These are phyloP conservation scores for Metarhizium sp. DNA, from an alignment of 2,329 filamentous ascomycete species.

Conservation along the genomic window DNA sequence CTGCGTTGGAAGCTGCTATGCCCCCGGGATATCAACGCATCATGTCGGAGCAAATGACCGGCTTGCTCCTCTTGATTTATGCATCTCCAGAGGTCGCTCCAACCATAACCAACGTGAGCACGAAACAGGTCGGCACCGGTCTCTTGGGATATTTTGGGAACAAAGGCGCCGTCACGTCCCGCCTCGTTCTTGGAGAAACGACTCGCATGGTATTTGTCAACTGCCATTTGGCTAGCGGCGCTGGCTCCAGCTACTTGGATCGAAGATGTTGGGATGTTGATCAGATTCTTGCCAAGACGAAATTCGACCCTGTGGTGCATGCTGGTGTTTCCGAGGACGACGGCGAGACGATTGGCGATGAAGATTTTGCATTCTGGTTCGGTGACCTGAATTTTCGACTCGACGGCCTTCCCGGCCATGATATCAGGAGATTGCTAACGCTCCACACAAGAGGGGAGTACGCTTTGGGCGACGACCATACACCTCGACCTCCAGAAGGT, in stretches of 20 bases:
- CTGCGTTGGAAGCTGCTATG: slow-evolving; percentile 61
- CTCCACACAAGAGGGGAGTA: slow-evolving; percentile 77
- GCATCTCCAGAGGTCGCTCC: slow-evolving; percentile 67
- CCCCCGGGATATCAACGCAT: slow-evolving; percentile 70
- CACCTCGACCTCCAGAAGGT: slow-evolving; percentile 29
- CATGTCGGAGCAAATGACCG: slow-evolving; percentile 76
- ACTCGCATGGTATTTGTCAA: slow-evolving; percentile 87
- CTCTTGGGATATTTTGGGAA: slow-evolving; percentile 91
- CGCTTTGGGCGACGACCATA: slow-evolving; percentile 38
- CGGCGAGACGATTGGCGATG: slow-evolving; percentile 66
- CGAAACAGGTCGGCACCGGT: slow-evolving; percentile 76
- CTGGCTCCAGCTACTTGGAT: slow-evolving; percentile 67
- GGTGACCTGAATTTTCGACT: slow-evolving; percentile 93
- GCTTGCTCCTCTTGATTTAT: slow-evolving; percentile 76
- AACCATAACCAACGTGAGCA: slow-evolving; percentile 73
- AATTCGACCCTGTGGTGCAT: slow-evolving; percentile 65
- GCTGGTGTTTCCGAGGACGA: slow-evolving; percentile 57
- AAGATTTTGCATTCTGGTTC: slow-evolving; percentile 94
- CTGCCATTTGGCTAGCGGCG: slow-evolving; percentile 81
- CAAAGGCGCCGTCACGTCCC: slow-evolving; percentile 78
- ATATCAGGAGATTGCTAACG: slow-evolving; percentile 75
- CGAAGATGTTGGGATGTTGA: slow-evolving; percentile 82
- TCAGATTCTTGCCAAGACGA: slow-evolving; percentile 67
- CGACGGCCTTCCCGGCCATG: slow-evolving; percentile 78
- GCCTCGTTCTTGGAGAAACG: slow-evolving; percentile 80